Base-by-base conservation (phyloP, 305 asterid genomes). In the Stenogyne calaminthoides region DNA sequence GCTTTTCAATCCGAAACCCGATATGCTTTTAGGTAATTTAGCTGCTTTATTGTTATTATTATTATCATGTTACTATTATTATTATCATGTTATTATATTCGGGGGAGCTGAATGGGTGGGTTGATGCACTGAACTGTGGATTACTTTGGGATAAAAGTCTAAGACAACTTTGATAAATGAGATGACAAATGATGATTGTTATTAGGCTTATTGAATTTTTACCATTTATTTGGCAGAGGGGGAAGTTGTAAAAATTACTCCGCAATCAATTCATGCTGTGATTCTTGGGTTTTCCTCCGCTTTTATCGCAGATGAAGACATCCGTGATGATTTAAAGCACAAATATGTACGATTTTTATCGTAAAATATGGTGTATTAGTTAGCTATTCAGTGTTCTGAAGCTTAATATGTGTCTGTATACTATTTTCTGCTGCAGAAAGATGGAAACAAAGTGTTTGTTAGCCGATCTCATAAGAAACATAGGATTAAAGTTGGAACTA, bases 401-500 rank as follows among this genome's bases (percentile, higher is more conserved):
- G 39, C 57, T 57, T 71, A 60, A 59, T 54, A 49, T 34, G 58
- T 56, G 59, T 52, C 40, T 18, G 9, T 32, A 9, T 74, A 10
- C 60, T 72, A 61, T 55, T 40, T 46, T 71, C 25, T 67, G 32
- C 51, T 69, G 78, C 82, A 77, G 84, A 76, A 84, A 86, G 70
- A 72, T 57, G 93, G 87, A 36, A 75, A 88, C 65, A 93, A 81
- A 69, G 73, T 74, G 80, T 92, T 81, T 82, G 83, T 84, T 51
- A 88, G 97, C 75, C 79, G 71, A 58, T 66, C 69, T 14, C 77
- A 85, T 68, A 88, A 75, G 83, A 89, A 89, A 67, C 98, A 95
- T 71, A 88, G 54, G 83, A 83, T 92, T 62, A 77, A 81, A 80
- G 88, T 87, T 54, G 97, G 97, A 74, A 88, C 87, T 5, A 54